Evolutionary conservation across 495 filamentous ascomycete species (phyloP).

Genomic region (Annulohypoxylon bovei): DNA sequence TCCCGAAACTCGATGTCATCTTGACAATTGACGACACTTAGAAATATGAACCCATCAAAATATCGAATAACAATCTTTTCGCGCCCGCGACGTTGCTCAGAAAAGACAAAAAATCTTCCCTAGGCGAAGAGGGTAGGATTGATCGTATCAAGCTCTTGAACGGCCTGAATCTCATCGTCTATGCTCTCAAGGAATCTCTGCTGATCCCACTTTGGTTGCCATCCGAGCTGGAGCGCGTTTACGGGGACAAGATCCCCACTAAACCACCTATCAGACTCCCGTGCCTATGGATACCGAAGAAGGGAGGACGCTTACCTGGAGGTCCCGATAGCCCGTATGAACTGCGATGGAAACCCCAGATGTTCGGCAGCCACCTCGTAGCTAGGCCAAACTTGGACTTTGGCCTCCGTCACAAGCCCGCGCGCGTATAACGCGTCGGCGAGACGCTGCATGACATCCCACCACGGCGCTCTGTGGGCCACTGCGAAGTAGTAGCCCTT

Average conservation of each 20-base stretch:
- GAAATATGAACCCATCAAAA: not conserved
- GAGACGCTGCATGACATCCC: slow-evolving; percentile 48
- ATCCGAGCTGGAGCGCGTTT: slow-evolving; percentile 48
- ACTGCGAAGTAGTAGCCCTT: slow-evolving; percentile 53
- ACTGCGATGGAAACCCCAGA: slow-evolving; percentile 42
- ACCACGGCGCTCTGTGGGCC: slow-evolving; percentile 48
- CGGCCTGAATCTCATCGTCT: slow-evolving; percentile 50
- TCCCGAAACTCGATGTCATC: slow-evolving; percentile 40
- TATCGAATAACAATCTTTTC: not conserved
- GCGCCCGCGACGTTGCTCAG: not conserved
- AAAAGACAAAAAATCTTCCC: not conserved
- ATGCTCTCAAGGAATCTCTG: slow-evolving; percentile 48
- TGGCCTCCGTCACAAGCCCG: slow-evolving; percentile 48
- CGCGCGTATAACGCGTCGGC: slow-evolving; percentile 47
- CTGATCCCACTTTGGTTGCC: slow-evolving; percentile 51
- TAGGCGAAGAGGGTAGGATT: slow-evolving; percentile 48
- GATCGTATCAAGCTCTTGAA: slow-evolving; percentile 48
- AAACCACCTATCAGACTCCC: slow-evolving; percentile 28
- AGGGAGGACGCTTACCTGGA: slow-evolving; percentile 38
- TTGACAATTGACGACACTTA: slow-evolving; percentile 44
- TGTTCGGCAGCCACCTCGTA: slow-evolving; percentile 48
- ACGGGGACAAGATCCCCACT: slow-evolving; percentile 48
- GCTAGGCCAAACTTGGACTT: slow-evolving; percentile 48
- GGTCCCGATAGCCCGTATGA: slow-evolving; percentile 44
- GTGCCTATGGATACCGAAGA: not conserved